phyloP scores from a whole-genome alignment of 805 yeast genomes.

The Grigorovia humatica region DNA sequence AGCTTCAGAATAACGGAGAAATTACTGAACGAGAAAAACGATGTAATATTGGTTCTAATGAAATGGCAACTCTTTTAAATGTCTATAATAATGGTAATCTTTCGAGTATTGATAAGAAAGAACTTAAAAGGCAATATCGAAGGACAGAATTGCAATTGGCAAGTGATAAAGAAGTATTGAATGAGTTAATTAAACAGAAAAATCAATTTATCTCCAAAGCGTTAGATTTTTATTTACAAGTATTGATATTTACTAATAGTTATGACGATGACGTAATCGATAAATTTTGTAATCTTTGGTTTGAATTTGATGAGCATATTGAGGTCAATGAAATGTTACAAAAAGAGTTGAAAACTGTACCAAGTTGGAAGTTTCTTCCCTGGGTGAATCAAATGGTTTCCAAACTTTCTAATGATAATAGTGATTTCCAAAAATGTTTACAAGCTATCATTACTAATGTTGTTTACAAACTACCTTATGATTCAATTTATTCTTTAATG shows the following conservation, averaged over 20 bases:
- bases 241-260: slow-evolving; percentile 37
- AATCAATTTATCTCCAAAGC: slow-evolving; percentile 42
- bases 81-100: slow-evolving; percentile 35
- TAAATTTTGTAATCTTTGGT: slow-evolving; percentile 76
- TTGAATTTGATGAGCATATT: slow-evolving; percentile 43
- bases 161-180: slow-evolving; percentile 40
- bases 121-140: slow-evolving; percentile 43
- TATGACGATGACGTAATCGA: slow-evolving; percentile 52
- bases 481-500: slow-evolving; percentile 51
- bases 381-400: slow-evolving; percentile 83
- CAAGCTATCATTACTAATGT: slow-evolving; percentile 37
- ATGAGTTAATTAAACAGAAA: slow-evolving; percentile 30
- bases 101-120: slow-evolving; percentile 38
- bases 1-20: slow-evolving; percentile 35
- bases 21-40: slow-evolving; percentile 34
- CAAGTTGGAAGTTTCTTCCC: slow-evolving; percentile 54
- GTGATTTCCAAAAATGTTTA: slow-evolving; percentile 47
- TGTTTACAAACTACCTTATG: slow-evolving; percentile 57
- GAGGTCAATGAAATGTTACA: slow-evolving; percentile 36
- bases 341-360: slow-evolving; percentile 33
- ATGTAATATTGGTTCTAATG: slow-evolving; percentile 34
- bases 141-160: slow-evolving; percentile 38
- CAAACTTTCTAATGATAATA: slow-evolving; percentile 40
- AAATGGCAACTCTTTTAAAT: slow-evolving; percentile 38
- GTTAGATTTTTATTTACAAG: slow-evolving; percentile 45